Conservation (phyloP, 2,329 filamentous ascomycete genomes). For the Plenodomus biglobosus region DNA sequence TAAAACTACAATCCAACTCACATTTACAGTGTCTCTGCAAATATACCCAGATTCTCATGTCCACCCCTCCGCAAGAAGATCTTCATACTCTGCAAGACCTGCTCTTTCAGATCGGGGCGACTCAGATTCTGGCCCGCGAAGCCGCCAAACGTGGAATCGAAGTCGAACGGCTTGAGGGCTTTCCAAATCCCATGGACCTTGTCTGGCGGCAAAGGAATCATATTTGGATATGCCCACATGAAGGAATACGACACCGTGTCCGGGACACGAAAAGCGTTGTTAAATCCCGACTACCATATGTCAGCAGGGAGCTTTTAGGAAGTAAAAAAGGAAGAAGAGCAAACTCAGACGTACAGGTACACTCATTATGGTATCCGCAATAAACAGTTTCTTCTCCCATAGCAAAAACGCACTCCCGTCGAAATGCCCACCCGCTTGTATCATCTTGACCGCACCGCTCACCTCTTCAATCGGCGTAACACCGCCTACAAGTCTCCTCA, state of each 20-base stretch:
- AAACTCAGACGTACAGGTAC: conserved; percentile 64
- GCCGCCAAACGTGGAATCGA: conserved; percentile 67
- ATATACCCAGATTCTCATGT: conserved; percentile 48
- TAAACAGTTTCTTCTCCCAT: conserved; percentile 60
- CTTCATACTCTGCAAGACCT: conserved; percentile 75
- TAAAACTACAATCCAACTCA: not conserved
- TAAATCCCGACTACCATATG: conserved; percentile 30
- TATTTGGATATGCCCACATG: conserved; percentile 64
- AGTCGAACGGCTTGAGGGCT: conserved; percentile 63
- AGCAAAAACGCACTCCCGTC: conserved; percentile 70
- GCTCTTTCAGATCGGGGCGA: conserved; percentile 58
- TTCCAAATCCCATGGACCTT: conserved; percentile 70
- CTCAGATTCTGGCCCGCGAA: conserved; percentile 66
- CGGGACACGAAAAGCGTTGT: conserved; percentile 45
- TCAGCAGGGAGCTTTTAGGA: too few relatives aligned
- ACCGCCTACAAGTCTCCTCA: conserved; percentile 50
- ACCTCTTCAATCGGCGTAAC: conserved; percentile 49
- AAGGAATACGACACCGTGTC: conserved; percentile 63
- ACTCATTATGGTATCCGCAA: conserved; percentile 76
- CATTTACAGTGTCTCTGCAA: conserved; percentile 26
- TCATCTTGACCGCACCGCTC: conserved; percentile 50
- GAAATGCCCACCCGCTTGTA: conserved; percentile 80
- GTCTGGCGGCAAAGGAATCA: conserved; percentile 67
- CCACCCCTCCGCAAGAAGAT: conserved; percentile 64
- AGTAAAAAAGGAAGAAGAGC: too few relatives aligned